Evolutionary conservation across 2,329 filamentous ascomycete genomes (phyloP), one percentile per base, ranked within the genome.

Genomic region (Cladosporium cucumerinum): DNA sequence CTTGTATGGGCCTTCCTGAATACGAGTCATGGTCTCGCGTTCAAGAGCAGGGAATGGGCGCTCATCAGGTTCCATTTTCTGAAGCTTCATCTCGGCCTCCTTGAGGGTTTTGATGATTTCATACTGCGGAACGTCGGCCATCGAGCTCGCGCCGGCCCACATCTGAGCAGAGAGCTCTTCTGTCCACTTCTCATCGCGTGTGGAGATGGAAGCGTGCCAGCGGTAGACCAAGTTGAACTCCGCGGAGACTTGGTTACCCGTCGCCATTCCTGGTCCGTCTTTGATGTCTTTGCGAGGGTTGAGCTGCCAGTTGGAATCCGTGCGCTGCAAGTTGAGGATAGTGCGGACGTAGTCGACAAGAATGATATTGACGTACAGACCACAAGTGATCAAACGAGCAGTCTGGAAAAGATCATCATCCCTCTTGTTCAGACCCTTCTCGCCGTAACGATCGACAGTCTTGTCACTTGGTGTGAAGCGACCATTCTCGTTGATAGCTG

Each of bases 401-500:
- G 81, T 83, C 67, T 84, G 82, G 74, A 84, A 84, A 1, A 84
- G 72, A 60, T 84, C 81, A 43, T 84, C 76, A 63, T 82, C 80
- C 18, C 76, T 76, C 67, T 77, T 73, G 55, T 72, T 76, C 52
- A 72, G 61, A 30, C 63, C 69, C 26, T 70, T 69, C n/a, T 71
- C 71, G 54, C 73, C 61, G 73, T 78, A 72, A 69, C 77, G 66
- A 62, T 72, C 68, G 26, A 77, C 70, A 0, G 66, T 71, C 28
- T 82, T 80, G 49, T 89, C 85, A 1, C 92, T 91, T 66, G 87
- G 88, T 0, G 83, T 85, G 77, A 97, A 97, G 25, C 91, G 86
- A 18, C 87, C 88, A 52, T 87, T 86, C 71, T 97, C 93, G 72
- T 97, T 97, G 77, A 97, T 94, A n/a, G 84, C 80, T 0, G 90